Conservation (phyloP, 306 rosid genomes). For the Senna siamea region DNA sequence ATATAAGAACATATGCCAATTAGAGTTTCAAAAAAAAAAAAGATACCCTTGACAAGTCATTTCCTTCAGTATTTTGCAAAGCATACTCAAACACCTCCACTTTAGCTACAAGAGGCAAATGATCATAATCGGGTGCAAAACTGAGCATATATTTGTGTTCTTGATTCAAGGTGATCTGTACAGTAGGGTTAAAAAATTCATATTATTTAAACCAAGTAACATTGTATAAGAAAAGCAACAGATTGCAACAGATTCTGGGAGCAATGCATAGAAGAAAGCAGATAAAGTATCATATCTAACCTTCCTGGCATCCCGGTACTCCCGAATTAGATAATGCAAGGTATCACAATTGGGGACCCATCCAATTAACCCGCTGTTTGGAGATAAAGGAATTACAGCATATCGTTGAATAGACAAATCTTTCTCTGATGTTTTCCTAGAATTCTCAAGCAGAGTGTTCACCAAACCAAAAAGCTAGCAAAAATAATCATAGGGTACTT, state of each 20-base stretch:
- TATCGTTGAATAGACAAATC: constrained; percentile 88
- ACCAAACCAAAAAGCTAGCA: constrained; percentile 95
- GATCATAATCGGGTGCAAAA: constrained; percentile 97
- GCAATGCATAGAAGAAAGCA: constrained; percentile 3
- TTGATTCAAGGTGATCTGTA: constrained; percentile 88
- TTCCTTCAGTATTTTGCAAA: constrained; percentile 90
- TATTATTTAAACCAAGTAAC: constrained; percentile 31
- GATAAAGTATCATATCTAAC: constrained; percentile 48
- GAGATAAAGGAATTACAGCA: constrained; percentile 89
- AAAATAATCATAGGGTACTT: constrained; percentile 31
- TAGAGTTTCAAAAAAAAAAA: constrained; percentile 9
- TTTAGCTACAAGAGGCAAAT: constrained; percentile 93
- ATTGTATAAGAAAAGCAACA: constrained; percentile 31
- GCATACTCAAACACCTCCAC: constrained; percentile 98
- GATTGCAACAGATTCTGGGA: neutral
- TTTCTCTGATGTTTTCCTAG: constrained; percentile 82
- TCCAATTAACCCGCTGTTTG: constrained; percentile 96
- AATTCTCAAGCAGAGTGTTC: constrained; percentile 86
- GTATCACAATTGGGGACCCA: constrained; percentile 99
- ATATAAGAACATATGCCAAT: constrained; percentile 25
- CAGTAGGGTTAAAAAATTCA: constrained; percentile 13
- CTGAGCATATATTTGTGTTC: constrained; percentile 94
- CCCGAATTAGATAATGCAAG: constrained; percentile 84
- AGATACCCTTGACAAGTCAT: constrained; percentile 85
- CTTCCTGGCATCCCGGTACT: constrained; percentile 95